A percentile compares a stretch with the other conserved stretches of the same genome.
Evolutionary conservation across 1,139 yeast genomes (phyloP).

Genomic region (Saccharomyces hybrid): DNA sequence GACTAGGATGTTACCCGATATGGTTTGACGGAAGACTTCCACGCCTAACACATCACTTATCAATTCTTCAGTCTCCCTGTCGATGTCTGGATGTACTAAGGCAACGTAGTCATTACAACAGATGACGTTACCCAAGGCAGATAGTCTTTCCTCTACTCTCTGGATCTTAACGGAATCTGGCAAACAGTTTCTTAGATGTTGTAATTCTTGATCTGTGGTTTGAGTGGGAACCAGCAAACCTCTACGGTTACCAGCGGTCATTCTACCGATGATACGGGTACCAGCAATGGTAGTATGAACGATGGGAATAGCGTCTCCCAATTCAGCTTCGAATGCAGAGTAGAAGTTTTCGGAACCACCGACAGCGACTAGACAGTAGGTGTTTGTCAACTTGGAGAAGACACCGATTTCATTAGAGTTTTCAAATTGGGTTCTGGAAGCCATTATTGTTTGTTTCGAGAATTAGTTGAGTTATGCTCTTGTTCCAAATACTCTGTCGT

Average conservation of each 20-base stretch:
- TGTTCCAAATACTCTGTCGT: not conserved
- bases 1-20: conserved; percentile 94
- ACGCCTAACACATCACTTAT: conserved; percentile 99
- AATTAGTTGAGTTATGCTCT: not conserved
- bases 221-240: conserved; percentile 95
- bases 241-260: conserved; percentile 98
- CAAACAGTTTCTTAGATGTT: conserved; percentile 91
- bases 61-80: conserved; percentile 97
- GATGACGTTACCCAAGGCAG: conserved; percentile 95
- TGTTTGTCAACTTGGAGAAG: conserved; percentile 90
- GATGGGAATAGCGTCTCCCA: conserved; percentile 93
- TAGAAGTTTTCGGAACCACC: conserved; percentile 98
- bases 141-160: conserved; percentile 93
- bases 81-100: conserved; percentile 96
- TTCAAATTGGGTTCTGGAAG: conserved; percentile 71
- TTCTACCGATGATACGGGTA: conserved; percentile 93
- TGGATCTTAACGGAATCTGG: conserved; percentile 95
- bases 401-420: conserved; percentile 98
- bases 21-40: conserved; percentile 97
- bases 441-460: conserved; percentile 33
- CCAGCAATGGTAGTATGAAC: conserved; percentile 98
- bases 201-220: conserved; percentile 98
- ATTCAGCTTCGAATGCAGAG: conserved; percentile 93
- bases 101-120: conserved; percentile 99
- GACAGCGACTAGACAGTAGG: conserved; percentile 91